Evolutionary conservation across 768 basidiomycete genomes (phyloP), one percentile per base, ranked within the genome.

Genomic region (Leccinum sublutescens): DNA sequence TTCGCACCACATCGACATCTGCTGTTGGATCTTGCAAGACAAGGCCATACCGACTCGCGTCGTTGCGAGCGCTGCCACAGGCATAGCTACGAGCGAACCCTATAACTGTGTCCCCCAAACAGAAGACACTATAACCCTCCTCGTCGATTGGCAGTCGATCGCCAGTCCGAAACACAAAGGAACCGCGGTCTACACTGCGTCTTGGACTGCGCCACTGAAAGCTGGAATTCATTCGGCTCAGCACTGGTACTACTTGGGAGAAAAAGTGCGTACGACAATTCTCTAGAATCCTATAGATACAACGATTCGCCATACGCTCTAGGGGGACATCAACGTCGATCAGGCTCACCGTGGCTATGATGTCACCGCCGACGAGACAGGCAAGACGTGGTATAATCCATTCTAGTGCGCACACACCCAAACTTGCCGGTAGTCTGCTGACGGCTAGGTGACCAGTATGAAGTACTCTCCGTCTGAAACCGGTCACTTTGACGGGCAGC

Each of bases 321-420:
- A 93, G 91, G 95, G 95, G 23, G 95, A 96, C 63, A 91, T 96
- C 71, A 85, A 80, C 57, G 88, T 96, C 61, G 93, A 96, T 78
- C 95, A 96, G 74, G 93, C 94, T 45, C 92, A 93, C 73, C 87
- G 93, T 71, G 95, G 95, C 8, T 96, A 96, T 78, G 91, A 93
- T 70, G 83, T 93, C 66, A 93, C 91, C 25, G 79, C 87, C 50
- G 94, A 96, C 69, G 90, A 91, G 50, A 83, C 82, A 14, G 93
- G 94, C 50, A 93, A 93, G 76, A 75, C 83, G 25, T 91, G 85
- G 87, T 89, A 87, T 75, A 95, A 95, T 74, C 93, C 93, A 21
- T 93, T 93, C 82, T 93, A 93, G 91, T 91, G 74, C 64, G 90
- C 81, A 1, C 33, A 8, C 55, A 43, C n/a, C n/a, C 4, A 1